Evolutionary conservation across 495 filamentous ascomycete genomes (phyloP).

Genomic region (Bryoglossum gracile): DNA sequence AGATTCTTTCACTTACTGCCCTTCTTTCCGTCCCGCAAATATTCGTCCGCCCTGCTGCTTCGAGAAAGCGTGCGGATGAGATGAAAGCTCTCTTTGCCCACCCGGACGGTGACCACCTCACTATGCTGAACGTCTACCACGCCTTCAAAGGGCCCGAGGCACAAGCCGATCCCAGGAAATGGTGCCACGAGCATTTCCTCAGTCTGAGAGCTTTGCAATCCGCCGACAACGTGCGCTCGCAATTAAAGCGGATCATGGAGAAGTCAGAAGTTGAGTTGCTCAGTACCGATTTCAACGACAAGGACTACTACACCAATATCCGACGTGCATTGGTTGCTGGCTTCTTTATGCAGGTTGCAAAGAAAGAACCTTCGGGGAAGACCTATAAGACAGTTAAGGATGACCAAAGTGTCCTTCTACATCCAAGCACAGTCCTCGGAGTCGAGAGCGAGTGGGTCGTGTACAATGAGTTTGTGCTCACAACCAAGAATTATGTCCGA

Average conservation of each 20-base stretch:
- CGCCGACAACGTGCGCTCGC: conserved; percentile 85
- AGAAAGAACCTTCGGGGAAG: conserved; percentile 69
- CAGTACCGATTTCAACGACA: conserved; percentile 84
- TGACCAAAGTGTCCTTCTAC: conserved; percentile 79
- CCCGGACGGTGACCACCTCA: conserved; percentile 88
- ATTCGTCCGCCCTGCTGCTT: conserved; percentile 78
- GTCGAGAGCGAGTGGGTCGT: conserved; percentile 93
- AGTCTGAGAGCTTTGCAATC: conserved; percentile 80
- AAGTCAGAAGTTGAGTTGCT: conserved; percentile 75
- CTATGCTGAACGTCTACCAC: conserved; percentile 96
- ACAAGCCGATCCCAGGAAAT: conserved; percentile 70
- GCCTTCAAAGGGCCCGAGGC: conserved; percentile 77
- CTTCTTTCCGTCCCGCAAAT: conserved; percentile 92
- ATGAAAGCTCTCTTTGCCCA: conserved; percentile 96
- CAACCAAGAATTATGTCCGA: conserved; percentile 84
- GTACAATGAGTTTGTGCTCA: conserved; percentile 98
- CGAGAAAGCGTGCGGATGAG: conserved; percentile 89
- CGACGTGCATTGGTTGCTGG: conserved; percentile 86
- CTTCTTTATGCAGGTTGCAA: conserved; percentile 99
- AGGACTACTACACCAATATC: conserved; percentile 97
- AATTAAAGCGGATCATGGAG: conserved; percentile 96
- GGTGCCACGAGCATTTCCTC: conserved; percentile 98
- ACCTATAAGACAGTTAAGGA: conserved; percentile 93
- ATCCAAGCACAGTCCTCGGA: conserved; percentile 80
- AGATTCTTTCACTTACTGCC: conserved; percentile 91